Percentiles rank a stretch among this genome's conserved stretches.
These are phyloP conservation scores for Tylopilus vinaceipallidus DNA, from an alignment of 768 basidiomycete species.

Conservation along the genomic window DNA sequence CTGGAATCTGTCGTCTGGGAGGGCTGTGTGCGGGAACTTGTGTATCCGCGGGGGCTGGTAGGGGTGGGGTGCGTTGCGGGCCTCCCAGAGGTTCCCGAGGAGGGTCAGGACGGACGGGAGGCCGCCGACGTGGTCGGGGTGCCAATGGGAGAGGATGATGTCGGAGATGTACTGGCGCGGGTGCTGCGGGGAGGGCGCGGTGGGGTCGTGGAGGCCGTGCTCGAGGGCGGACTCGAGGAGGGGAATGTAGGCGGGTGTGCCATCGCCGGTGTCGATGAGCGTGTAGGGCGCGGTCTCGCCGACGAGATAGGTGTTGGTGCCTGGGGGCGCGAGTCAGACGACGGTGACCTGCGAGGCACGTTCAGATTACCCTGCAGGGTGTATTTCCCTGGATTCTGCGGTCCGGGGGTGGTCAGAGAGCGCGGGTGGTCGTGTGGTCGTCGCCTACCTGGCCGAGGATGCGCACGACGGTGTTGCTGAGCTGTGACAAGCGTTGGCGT, in stretches of 20 bases:
- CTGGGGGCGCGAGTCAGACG: slow-evolving; percentile 33
- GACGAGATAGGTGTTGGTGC: slow-evolving; percentile 88
- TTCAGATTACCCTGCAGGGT: slow-evolving; percentile 79
- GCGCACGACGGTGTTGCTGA: slow-evolving; percentile 65
- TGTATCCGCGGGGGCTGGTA: slow-evolving; percentile 72
- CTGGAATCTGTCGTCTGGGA: slow-evolving; percentile 27
- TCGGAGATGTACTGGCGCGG: slow-evolving; percentile 61
- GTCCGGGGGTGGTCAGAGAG: no score
- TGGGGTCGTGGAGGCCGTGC: slow-evolving; percentile 30
- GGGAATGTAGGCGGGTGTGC: slow-evolving; percentile 62
- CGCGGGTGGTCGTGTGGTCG: no score
- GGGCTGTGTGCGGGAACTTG: slow-evolving; percentile 55
- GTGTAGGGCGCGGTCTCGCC: slow-evolving; percentile 69
- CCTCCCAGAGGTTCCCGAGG: slow-evolving; percentile 61
- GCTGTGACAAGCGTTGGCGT: slow-evolving; percentile 36
- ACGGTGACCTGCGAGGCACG: no score
- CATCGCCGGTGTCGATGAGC: slow-evolving; percentile 84
- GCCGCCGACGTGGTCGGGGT: slow-evolving; percentile 83
- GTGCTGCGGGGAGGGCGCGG: no score
- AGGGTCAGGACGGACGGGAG: slow-evolving; percentile 67
- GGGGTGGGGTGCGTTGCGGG: slow-evolving; percentile 40
- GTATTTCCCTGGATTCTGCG: slow-evolving; percentile 88
- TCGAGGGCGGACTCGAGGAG: slow-evolving; percentile 61
- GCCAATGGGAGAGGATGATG: slow-evolving; percentile 90
- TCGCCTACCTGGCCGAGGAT: slow-evolving; percentile 70